Base-by-base conservation (phyloP, 305 asterid species). In the Fraxinus dipetala region DNA sequence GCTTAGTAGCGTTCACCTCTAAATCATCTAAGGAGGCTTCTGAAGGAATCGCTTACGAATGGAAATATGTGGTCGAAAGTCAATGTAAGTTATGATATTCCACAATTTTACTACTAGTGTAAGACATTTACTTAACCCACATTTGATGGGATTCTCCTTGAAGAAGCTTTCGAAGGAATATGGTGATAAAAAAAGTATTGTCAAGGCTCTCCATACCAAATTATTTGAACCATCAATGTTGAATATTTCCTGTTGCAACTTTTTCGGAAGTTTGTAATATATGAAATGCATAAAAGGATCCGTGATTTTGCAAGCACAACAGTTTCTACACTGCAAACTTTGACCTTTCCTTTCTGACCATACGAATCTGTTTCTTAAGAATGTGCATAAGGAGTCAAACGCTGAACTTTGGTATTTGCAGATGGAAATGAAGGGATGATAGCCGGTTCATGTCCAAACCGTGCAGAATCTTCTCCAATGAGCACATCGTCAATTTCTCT, bases 1-100 rank as follows among this genome's bases (percentile, higher is more conserved):
- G 98, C 5, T 81, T 95, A 63, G 85, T 95, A 5, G 95, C 93
- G 79, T 95, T 95, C 75, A 88, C 98, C 35, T 95, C 99, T 69
- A 82, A 81, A 72, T 67, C 86, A 18, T 80, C 92, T 5, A 95
- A 93, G 86, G 95, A 94, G 79, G 90, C 87, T 18, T 83, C 94
- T 1, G 97, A 95, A 76, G 89, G 85, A 54, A 91, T 95, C 70
- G 98, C 99, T 22, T 94, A 91, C 56, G 91, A 90, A 78, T 95
- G 99, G 99, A 89, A 87, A 87, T 95, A 89, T 69, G 93, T 95
- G 13, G 97, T 95, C 28, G 99, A 95, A 86, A 95, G 83, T 86
- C 98, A 95, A 65, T 94, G 99, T 95, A 76, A 89, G 98, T 73
- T 28, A 32, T 79, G 36, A 67, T 13, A 13, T 67, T 67, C 74